Evolutionary conservation across 2,329 filamentous ascomycete genomes (phyloP), one percentile per base, ranked within the genome.

Genomic region (Sclerotinia nivalis): DNA sequence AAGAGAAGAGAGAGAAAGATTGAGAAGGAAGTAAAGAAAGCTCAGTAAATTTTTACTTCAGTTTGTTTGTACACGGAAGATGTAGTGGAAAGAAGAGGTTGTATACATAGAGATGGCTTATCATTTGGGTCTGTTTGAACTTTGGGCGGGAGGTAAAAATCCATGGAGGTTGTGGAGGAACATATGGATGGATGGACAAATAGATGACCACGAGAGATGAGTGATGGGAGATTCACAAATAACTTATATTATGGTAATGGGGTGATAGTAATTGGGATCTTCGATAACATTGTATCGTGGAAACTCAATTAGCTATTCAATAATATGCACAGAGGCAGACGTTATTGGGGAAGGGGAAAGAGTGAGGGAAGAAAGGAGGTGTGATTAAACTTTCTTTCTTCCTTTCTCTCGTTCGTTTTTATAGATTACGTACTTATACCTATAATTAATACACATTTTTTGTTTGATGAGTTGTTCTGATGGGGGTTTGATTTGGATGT

Each of bases 1-100:
- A 87, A 86, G 79, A 90, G 94, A 79, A 88, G 93, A 71, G 93
- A 96, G 81, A 88, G 84, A 81, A 94, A 92, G 87, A 77, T 84
- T 69, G 81, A 87, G 70, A 85, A 91, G 80, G 84, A 84, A 79
- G 84, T 84, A 84, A 93, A 93, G 55, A 68, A 68, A 79, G 84
- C 84, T 43, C 54, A 34, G 31, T 69, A 67, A 59, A 68, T 15
- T 13, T 15, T 10, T 10, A n/a, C 22, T 37, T 43, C 1, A 18
- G 40, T 20, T 34, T 22, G 9, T 50, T 12, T 9, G 5, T 34
- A 15, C 9, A 43, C 34, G 1, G 5, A 15, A 1, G 18, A 12
- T 13, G n/a, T 13, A 43, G n/a, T 5, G 15, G 34, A 1, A 56
- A 9, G 9, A 22, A 22, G 13, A 66, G 50, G 34, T 28, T 66